Evolutionary conservation across 1,284 basidiomycete genomes (phyloP), one percentile per base, ranked within the genome.

Genomic region (Malassezia equina): DNA sequence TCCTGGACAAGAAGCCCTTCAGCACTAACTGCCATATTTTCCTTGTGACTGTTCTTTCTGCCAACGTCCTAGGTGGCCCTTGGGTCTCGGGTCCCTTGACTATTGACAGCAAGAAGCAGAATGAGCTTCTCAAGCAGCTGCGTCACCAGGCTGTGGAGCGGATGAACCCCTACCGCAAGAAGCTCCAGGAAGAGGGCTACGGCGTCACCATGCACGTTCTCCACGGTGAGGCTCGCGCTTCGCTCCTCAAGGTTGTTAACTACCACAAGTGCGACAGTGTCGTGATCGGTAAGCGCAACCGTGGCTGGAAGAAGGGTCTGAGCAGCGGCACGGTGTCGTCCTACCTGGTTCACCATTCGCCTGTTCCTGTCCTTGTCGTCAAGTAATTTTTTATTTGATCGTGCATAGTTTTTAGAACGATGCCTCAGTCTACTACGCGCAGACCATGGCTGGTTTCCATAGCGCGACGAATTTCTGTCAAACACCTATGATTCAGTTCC

Each of bases 21-120:
- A 29, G 32, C 4, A 59, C 56, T 9, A 56, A 63, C 43, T 59
- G 59, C 52, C 69, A 72, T 43, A 60, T 72, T 13, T 70, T 72
- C 61, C 55, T 56, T 43, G 40, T 61, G 52, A 69, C 69, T 17
- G 66, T 72, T 6, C 59, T 72, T 1, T 68, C 68, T 2, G 64
- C 69, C 28, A 68, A 67, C 46, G 65, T 69, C 19, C 61, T 70
- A 7, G 56, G 55, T 4, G 66, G 64, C 2, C 68, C 69, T 5
- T 72, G 69, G 69, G 67, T 72, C 0, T 65, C 67, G 0, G 69
- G 69, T 12, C 67, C 66, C 1, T 55, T 68, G 1, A 67, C 69
- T 8, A 72, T 72, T 54, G 68, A 72, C 48, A 64, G 59, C 4
- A 65, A 66, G 36, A 61, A 62, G 28, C 69, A 72, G 56, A 71